Percentiles rank a stretch among this genome's conserved stretches.
Conservation (phyloP, 805 yeast species). For the Starmerella ratchasimensis region DNA sequence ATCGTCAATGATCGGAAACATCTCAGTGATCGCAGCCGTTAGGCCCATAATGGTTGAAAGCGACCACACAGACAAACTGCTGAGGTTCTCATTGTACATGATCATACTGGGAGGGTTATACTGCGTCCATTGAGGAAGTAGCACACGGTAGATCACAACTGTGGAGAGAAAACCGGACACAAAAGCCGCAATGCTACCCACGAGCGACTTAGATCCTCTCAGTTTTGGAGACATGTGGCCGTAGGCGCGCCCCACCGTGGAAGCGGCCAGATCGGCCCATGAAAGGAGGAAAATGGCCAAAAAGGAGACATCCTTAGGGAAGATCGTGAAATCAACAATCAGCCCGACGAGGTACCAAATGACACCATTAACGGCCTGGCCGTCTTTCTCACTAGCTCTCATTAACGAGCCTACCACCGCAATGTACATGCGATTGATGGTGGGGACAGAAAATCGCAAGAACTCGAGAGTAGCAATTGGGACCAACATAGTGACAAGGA, state of each 20-base stretch:
- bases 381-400: slow-evolving; percentile 64
- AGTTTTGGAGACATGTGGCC: slow-evolving; percentile 76
- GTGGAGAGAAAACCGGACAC: slow-evolving; percentile 54
- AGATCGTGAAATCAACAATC: slow-evolving; percentile 49
- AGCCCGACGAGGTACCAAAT: slow-evolving; percentile 78
- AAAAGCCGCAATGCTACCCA: slow-evolving; percentile 84
- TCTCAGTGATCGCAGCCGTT: slow-evolving; percentile 78
- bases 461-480: slow-evolving; percentile 50
- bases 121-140: slow-evolving; percentile 48
- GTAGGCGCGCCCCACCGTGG: slow-evolving; percentile 75
- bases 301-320: slow-evolving; percentile 69
- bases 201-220: slow-evolving; percentile 63
- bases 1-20: slow-evolving; percentile 75
- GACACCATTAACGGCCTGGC: slow-evolving; percentile 56
- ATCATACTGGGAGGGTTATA: slow-evolving; percentile 45
- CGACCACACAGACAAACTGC: slow-evolving; percentile 38
- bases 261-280: slow-evolving; percentile 97
- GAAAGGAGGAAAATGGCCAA: slow-evolving; percentile 68
- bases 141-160: slow-evolving; percentile 54
- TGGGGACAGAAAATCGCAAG: slow-evolving; percentile 45
- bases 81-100: slow-evolving; percentile 50
- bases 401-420: slow-evolving; percentile 62
- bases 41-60: slow-evolving; percentile 57
- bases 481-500: slow-evolving; percentile 42
- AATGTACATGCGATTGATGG: slow-evolving; percentile 57